These are phyloP conservation scores for Saturnispora kantuleensis DNA, from an alignment of 805 yeast species.

Conservation along the genomic window DNA sequence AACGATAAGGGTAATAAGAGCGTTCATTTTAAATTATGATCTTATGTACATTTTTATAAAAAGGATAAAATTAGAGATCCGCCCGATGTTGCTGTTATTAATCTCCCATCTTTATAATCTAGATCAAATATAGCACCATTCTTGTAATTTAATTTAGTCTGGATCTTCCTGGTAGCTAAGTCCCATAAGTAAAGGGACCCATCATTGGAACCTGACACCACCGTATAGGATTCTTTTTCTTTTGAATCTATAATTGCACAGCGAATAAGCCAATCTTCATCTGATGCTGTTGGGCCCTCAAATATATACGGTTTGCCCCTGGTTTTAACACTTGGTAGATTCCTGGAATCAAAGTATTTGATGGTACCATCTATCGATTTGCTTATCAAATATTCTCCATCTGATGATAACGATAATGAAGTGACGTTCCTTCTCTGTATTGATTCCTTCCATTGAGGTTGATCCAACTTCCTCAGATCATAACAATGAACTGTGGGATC, in stretches of 20 bases:
- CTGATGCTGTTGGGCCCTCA: conserved; percentile 48
- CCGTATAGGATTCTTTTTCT: conserved; percentile 21
- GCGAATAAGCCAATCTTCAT: conserved; percentile 43
- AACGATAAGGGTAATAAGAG: conserved; percentile 14
- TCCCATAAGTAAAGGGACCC: conserved; percentile 53
- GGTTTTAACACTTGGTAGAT: conserved; percentile 22
- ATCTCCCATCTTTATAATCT: conserved; percentile 31
- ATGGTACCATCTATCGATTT: conserved; percentile 50
- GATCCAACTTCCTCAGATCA: conserved; percentile 39
- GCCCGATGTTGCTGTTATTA: conserved; percentile 46
- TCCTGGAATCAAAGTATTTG: conserved; percentile 44
- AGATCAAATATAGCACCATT: conserved; percentile 52
- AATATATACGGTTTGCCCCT: conserved; percentile 38
- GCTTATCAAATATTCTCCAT: conserved; percentile 35
- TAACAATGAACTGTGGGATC: conserved; percentile 54
- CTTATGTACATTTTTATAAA: conserved; percentile 8
- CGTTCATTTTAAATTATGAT: conserved; percentile 8
- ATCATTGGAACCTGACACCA: conserved; percentile 57
- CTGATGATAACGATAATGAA: conserved; percentile 36
- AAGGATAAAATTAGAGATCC: conserved; percentile 43
- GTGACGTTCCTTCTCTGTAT: conserved; percentile 45
- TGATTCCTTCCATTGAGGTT: conserved; percentile 37
- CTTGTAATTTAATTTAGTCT: conserved; percentile 49
- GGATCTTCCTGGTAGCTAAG: conserved; percentile 36
- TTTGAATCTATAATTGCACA: conserved; percentile 33